Percentiles rank a stretch among this genome's conserved stretches.
phyloP scores from a whole-genome alignment of 352 stramenopile species.

The Saprolegnia parasitica region DNA sequence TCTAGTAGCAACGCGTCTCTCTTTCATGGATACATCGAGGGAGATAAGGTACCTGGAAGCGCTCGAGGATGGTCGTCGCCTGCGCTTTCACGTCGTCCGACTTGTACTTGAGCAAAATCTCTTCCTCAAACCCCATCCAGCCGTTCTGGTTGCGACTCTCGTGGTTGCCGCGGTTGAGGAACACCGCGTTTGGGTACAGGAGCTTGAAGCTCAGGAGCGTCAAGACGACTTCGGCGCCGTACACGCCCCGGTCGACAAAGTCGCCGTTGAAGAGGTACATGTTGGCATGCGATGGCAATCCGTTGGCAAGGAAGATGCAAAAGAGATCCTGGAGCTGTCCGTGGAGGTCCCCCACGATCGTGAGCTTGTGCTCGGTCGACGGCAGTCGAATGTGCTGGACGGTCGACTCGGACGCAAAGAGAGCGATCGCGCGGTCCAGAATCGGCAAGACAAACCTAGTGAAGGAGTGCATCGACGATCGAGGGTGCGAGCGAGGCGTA shows the following conservation, averaged over 20 bases:
- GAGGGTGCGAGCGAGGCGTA: slow-evolving; percentile 24
- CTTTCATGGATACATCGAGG: too few species aligned
- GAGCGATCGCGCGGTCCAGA: slow-evolving; percentile 57
- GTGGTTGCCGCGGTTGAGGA: slow-evolving; percentile 94
- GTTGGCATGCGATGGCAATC: slow-evolving; percentile 82
- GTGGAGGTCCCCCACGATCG: slow-evolving; percentile 90
- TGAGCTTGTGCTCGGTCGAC: slow-evolving; percentile 84
- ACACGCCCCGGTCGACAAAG: slow-evolving; percentile 91
- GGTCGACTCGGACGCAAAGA: slow-evolving; percentile 61
- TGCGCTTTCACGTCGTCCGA: slow-evolving; percentile 19
- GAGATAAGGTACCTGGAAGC: slow-evolving; percentile 17
- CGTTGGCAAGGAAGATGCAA: slow-evolving; percentile 92
- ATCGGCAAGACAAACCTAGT: slow-evolving; percentile 77
- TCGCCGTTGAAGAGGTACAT: slow-evolving; percentile 96
- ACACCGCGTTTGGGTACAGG: slow-evolving; percentile 80
- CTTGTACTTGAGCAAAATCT: slow-evolving; percentile 82
- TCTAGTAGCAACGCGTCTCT: too few species aligned
- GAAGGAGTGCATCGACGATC: background rate
- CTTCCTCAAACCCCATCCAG: slow-evolving; percentile 91
- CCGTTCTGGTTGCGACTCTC: slow-evolving; percentile 92
- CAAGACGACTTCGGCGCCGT: slow-evolving; percentile 85
- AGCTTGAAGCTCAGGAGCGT: slow-evolving; percentile 73
- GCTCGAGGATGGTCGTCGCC: slow-evolving; percentile 27
- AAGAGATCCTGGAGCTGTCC: slow-evolving; percentile 92
- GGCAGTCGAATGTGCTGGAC: slow-evolving; percentile 80